phyloP scores from a whole-genome alignment of 805 yeast species.

The Saccharomycopsis amapae region DNA sequence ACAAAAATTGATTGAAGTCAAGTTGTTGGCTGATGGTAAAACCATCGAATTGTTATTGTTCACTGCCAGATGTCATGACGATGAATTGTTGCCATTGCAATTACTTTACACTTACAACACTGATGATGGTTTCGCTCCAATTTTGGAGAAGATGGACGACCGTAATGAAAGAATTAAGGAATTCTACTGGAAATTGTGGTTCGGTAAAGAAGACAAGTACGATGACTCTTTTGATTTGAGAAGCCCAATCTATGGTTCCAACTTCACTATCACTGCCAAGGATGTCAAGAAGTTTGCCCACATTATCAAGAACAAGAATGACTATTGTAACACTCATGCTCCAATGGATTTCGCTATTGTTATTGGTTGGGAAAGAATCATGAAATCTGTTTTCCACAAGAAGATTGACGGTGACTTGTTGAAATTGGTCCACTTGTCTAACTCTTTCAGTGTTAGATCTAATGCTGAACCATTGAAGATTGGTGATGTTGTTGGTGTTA shows the following conservation, averaged over 20 bases:
- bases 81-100: slow-evolving; percentile 64
- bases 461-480: slow-evolving; percentile 85
- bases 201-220: slow-evolving; percentile 41
- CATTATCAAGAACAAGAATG: slow-evolving; percentile 82
- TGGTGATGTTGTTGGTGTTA: slow-evolving; percentile 78
- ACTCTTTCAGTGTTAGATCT: slow-evolving; percentile 87
- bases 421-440: slow-evolving; percentile 89
- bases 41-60: slow-evolving; percentile 66
- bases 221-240: slow-evolving; percentile 48
- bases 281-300: slow-evolving; percentile 89
- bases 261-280: slow-evolving; percentile 60
- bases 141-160: slow-evolving; percentile 80
- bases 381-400: slow-evolving; percentile 96
- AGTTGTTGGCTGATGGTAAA: slow-evolving; percentile 36
- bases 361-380: slow-evolving; percentile 96
- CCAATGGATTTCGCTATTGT: slow-evolving; percentile 99
- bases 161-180: slow-evolving; percentile 90
- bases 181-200: slow-evolving; percentile 98
- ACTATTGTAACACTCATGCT: slow-evolving; percentile 53
- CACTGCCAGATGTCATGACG: slow-evolving; percentile 83
- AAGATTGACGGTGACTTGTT: slow-evolving; percentile 94
- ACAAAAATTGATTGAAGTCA: slow-evolving; percentile 59
- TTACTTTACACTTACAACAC: slow-evolving; percentile 76
- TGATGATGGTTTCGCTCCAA: slow-evolving; percentile 91
- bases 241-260: slow-evolving; percentile 44